Evolutionary conservation across 208 protist species (phyloP).

Genomic region (Histomonas meleagridis): DNA sequence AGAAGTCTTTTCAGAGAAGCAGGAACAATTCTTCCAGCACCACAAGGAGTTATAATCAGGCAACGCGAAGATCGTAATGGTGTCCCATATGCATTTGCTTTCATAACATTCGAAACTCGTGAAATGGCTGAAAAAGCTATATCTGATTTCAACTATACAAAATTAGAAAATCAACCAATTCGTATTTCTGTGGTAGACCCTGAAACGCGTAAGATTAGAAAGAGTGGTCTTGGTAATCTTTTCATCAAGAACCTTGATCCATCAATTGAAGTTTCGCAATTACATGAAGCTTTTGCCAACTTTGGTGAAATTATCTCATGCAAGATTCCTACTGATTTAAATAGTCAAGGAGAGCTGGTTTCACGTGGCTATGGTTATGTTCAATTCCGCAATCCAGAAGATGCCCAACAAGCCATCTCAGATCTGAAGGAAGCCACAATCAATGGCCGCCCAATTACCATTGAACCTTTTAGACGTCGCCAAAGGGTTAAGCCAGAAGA

Average conservation of each 20-base stretch:
- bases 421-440: background rate
- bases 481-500: background rate
- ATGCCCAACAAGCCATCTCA: background rate
- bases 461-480: background rate
- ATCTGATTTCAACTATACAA: background rate
- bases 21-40: background rate
- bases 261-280: background rate
- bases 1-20: background rate
- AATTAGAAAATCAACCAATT: background rate
- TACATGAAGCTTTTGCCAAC: conserved; percentile 16
- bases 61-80: too few relatives aligned
- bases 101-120: background rate
- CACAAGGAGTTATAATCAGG: background rate
- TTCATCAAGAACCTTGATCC: background rate
- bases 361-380: conserved; percentile 30
- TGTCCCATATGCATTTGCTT: too few relatives aligned
- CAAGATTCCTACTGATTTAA: background rate
- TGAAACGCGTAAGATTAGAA: background rate
- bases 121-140: background rate
- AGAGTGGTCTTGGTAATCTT: background rate
- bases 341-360: too few relatives aligned
- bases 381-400: background rate
- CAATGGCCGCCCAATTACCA: background rate
- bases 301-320: conserved; percentile 34
- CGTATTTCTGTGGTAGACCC: background rate